Conservation (phyloP, 163 green algal genomes). For the Volvox carteri region DNA sequence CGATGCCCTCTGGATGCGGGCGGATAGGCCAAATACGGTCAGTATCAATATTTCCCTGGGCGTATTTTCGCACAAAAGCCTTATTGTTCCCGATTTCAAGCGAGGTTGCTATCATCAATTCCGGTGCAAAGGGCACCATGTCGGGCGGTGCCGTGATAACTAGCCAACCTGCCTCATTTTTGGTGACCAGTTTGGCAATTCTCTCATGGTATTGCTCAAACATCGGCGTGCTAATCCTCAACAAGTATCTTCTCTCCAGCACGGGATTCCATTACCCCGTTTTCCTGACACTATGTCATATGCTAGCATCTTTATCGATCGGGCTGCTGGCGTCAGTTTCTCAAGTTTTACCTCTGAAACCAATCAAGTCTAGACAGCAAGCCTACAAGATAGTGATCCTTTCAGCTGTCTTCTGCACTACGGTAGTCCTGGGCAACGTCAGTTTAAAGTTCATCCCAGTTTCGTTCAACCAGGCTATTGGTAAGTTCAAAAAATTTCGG, state of each 20-base stretch:
- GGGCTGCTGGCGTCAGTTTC: constrained; percentile 29
- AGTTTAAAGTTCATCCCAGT: constrained; percentile 94
- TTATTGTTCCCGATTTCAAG: too few species aligned
- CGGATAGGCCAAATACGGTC: too few species aligned
- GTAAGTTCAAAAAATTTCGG: constrained; percentile 38
- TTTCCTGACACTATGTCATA: constrained; percentile 95
- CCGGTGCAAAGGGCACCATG: not conserved
- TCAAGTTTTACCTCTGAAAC: constrained; percentile 71
- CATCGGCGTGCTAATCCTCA: constrained; percentile 96
- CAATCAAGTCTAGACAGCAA: constrained; percentile 83
- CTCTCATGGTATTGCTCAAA: constrained; percentile 90
- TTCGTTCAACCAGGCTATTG: constrained; percentile 92
- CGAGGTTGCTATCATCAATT: too few species aligned
- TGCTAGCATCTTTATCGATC: constrained; percentile 87
- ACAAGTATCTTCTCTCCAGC: constrained; percentile 94
- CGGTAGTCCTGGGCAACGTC: constrained; percentile 94
- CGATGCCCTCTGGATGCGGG: too few species aligned
- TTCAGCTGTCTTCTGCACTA: constrained; percentile 88
- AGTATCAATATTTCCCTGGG: too few species aligned
- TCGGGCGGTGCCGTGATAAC: not conserved
- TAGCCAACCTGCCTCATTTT: not conserved
- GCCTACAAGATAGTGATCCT: constrained; percentile 88
- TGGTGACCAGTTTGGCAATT: constrained; percentile 23
- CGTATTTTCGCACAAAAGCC: too few species aligned
- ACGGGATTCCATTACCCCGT: constrained; percentile 83